Evolutionary conservation across 169 alveolate genomes (phyloP).

Genomic region (Perkinsus marinus): DNA sequence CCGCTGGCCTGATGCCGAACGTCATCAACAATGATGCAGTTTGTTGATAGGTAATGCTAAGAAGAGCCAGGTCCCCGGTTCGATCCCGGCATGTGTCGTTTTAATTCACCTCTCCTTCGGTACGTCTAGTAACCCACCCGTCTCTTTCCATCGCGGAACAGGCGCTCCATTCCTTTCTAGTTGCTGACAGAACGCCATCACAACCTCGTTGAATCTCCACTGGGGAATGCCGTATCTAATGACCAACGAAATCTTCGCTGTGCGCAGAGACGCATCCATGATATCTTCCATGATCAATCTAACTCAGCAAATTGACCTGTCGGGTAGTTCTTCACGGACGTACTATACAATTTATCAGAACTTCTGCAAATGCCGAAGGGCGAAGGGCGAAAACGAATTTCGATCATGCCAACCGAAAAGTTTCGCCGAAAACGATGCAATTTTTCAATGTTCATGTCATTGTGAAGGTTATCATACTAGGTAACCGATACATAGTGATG

Average conservation of each 20-base stretch:
- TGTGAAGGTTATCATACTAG: too few species aligned
- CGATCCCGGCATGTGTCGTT: not conserved
- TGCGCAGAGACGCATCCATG: too few species aligned
- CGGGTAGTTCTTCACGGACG: too few species aligned
- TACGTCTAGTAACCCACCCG: not conserved
- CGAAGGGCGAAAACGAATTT: too few species aligned
- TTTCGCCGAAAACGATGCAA: too few species aligned
- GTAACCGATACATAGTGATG: too few species aligned
- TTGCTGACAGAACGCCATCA: not conserved
- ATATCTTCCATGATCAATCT: too few species aligned
- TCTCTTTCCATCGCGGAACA: not conserved
- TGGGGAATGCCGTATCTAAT: not conserved
- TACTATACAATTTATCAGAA: too few species aligned
- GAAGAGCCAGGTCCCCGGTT: not conserved
- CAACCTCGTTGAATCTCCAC: not conserved
- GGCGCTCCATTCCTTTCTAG: not conserved
- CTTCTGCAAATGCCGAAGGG: too few species aligned
- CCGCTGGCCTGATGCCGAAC: not conserved
- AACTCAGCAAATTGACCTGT: too few species aligned
- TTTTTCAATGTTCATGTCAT: too few species aligned
- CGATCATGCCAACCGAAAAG: too few species aligned
- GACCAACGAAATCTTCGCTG: not conserved
- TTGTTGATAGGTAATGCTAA: not conserved
- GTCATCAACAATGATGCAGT: not conserved
- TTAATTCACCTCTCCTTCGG: not conserved